These are phyloP conservation scores for Bjerkandera adusta DNA, from an alignment of 1,284 basidiomycete species.

Conservation along the genomic window DNA sequence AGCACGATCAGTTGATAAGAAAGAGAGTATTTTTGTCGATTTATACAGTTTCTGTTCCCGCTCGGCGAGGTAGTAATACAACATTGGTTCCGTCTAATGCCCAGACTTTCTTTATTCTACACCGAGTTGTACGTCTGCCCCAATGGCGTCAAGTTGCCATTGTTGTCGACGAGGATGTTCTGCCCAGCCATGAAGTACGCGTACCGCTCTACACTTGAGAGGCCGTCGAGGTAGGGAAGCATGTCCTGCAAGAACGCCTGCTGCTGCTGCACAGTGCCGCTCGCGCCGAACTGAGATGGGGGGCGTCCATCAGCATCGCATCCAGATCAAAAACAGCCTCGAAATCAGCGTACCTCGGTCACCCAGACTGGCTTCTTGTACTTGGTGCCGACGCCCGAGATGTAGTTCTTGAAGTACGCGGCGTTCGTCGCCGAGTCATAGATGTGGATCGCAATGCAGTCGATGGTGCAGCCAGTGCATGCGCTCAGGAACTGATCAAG, in stretches of 20 bases:
- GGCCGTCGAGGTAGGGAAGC: constrained; percentile 30
- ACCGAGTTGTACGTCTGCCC: constrained; percentile 17
- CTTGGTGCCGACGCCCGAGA: constrained; percentile 25
- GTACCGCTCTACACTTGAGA: constrained; percentile 25
- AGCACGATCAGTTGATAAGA: too few species aligned
- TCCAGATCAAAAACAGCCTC: too few species aligned
- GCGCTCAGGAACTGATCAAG: constrained; percentile 29
- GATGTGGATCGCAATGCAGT: constrained; percentile 32
- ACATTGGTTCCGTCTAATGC: too few species aligned
- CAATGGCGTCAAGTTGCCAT: constrained; percentile 12
- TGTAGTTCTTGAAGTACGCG: constrained; percentile 32
- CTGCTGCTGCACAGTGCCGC: constrained; percentile 23
- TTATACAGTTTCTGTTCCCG: too few species aligned
- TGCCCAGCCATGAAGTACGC: constrained; percentile 31
- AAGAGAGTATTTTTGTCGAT: too few species aligned
- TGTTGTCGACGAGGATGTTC: constrained; percentile 24
- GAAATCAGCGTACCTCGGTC: constrained; percentile 28
- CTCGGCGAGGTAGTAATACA: too few species aligned
- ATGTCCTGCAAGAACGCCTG: constrained; percentile 28
- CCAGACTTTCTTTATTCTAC: too few species aligned
- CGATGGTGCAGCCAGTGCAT: constrained; percentile 30
- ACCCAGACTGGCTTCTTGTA: constrained; percentile 30
- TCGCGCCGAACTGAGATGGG: constrained; percentile 27
- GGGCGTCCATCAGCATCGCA: neutral
- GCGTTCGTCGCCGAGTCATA: constrained; percentile 33